Percentiles rank a stretch among this genome's conserved stretches.
Conservation (phyloP, 352 stramenopile genomes). For the Phytophthora palmivora region DNA sequence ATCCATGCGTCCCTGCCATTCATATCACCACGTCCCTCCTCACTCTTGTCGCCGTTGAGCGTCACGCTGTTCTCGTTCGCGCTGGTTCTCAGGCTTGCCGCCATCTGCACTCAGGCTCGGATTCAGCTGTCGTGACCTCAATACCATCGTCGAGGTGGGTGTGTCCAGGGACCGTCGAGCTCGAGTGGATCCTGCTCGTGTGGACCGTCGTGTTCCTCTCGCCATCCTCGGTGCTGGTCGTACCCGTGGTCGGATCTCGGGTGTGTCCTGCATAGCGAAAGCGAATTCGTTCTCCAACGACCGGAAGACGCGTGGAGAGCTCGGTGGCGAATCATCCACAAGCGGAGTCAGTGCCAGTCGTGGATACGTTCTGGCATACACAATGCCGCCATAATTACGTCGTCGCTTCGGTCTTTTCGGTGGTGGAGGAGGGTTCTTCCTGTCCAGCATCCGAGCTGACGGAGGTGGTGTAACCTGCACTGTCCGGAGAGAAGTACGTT, state of each 20-base stretch:
- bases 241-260: slow-evolving; percentile 48
- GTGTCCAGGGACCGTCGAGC: slow-evolving; percentile 54
- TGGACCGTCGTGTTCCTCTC: slow-evolving; percentile 45
- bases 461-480: slow-evolving; percentile 70
- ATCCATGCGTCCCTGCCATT: slow-evolving; percentile 13
- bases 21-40: slow-evolving; percentile 32
- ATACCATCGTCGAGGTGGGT: slow-evolving; percentile 63
- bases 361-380: slow-evolving; percentile 42
- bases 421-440: slow-evolving; percentile 68
- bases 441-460: slow-evolving; percentile 71
- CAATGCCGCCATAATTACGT: slow-evolving; percentile 32
- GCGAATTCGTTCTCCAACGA: slow-evolving; percentile 75
- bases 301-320: slow-evolving; percentile 55
- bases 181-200: slow-evolving; percentile 38
- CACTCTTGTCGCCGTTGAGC: slow-evolving; percentile 41
- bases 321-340: slow-evolving; percentile 44
- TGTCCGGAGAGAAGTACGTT: slow-evolving; percentile 35
- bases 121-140: slow-evolving; percentile 65
- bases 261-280: slow-evolving; percentile 63
- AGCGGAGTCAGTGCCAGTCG: slow-evolving; percentile 45
- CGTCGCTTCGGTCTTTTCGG: slow-evolving; percentile 43
- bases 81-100: slow-evolving; percentile 45
- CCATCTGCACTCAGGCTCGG: slow-evolving; percentile 41
- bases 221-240: slow-evolving; percentile 60
- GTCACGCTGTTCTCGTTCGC: slow-evolving; percentile 49